Percentiles rank a stretch among this genome's conserved stretches.
These are phyloP conservation scores for Auxenochlorella protothecoides DNA, from an alignment of 139 green algal species.

Conservation along the genomic window DNA sequence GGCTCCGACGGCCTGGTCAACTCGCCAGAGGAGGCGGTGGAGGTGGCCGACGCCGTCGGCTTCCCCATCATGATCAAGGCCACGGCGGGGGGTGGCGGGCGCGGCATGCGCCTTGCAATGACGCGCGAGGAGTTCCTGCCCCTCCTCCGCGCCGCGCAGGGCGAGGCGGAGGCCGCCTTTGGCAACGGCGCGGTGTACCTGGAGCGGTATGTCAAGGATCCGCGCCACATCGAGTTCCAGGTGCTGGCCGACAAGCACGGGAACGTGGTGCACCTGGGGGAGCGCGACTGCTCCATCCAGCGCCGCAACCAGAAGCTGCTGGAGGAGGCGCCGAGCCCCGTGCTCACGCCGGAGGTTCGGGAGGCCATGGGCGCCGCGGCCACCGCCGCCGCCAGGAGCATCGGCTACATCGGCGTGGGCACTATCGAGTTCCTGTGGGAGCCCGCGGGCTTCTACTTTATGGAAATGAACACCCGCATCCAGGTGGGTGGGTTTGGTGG, in stretches of 20 bases:
- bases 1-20: constrained; percentile 81
- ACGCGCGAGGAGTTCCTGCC: constrained; percentile 72
- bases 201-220: constrained; percentile 83
- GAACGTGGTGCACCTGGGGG: constrained; percentile 89
- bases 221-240: constrained; percentile 96
- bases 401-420: constrained; percentile 76
- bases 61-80: constrained; percentile 98
- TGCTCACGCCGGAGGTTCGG: constrained; percentile 74
- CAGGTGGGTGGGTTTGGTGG: constrained; percentile 40
- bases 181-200: constrained; percentile 92
- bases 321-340: constrained; percentile 86
- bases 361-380: constrained; percentile 84
- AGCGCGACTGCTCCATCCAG: constrained; percentile 96
- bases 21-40: constrained; percentile 48
- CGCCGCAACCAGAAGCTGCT: constrained; percentile 96
- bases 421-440: constrained; percentile 95
- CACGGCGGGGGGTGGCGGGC: constrained; percentile 75
- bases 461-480: constrained; percentile 97
- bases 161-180: constrained; percentile 89
- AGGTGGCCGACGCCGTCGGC: constrained; percentile 56
- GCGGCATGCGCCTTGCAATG: constrained; percentile 80
- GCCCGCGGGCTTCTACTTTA: constrained; percentile 91
- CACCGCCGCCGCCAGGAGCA: constrained; percentile 64
- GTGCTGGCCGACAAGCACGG: constrained; percentile 90
- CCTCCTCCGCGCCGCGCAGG: constrained; percentile 68